Conservation (phyloP, 495 filamentous ascomycete genomes). For the Penicillium ucsense region DNA sequence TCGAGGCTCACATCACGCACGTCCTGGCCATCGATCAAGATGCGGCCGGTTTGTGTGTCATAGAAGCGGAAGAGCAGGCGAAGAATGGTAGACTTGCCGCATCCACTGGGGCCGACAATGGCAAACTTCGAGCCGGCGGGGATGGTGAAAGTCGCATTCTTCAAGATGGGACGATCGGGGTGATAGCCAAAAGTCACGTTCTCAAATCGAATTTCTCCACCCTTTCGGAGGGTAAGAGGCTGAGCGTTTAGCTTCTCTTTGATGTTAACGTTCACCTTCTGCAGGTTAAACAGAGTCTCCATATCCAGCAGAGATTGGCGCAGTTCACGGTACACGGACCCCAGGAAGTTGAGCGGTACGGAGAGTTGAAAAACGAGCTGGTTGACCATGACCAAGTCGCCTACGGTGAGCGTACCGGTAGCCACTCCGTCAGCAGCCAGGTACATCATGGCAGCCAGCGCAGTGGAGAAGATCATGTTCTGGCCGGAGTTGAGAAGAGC, state of each 20-base stretch:
- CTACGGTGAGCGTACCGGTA: conserved; percentile 72
- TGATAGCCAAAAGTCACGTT: conserved; percentile 94
- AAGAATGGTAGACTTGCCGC: conserved; percentile 90
- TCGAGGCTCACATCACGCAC: conserved; percentile 73
- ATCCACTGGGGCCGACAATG: conserved; percentile 89
- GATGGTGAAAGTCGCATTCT: conserved; percentile 75
- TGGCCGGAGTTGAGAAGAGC: conserved; percentile 96
- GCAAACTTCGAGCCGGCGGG: conserved; percentile 94
- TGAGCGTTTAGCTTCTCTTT: conserved; percentile 65
- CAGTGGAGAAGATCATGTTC: conserved; percentile 92
- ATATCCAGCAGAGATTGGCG: conserved; percentile 92
- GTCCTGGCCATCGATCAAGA: conserved; percentile 89
- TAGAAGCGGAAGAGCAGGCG: conserved; percentile 90
- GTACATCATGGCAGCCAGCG: conserved; percentile 97
- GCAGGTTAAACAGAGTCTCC: conserved; percentile 98
- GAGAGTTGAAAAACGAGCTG: conserved; percentile 98
- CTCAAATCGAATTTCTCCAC: conserved; percentile 86
- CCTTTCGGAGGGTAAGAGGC: conserved; percentile 56
- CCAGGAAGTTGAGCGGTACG: conserved; percentile 91
- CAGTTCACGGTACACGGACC: conserved; percentile 90
- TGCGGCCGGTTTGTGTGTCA: conserved; percentile 77
- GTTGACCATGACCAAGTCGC: conserved; percentile 96
- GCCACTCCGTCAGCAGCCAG: conserved; percentile 83
- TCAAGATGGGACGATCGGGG: conserved; percentile 76
- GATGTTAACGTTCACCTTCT: conserved; percentile 90